A percentile compares a stretch with the other conserved stretches of the same genome.
phyloP scores from a whole-genome alignment of 2,329 filamentous ascomycete species.

The Hypoxylon rubiginosum region DNA sequence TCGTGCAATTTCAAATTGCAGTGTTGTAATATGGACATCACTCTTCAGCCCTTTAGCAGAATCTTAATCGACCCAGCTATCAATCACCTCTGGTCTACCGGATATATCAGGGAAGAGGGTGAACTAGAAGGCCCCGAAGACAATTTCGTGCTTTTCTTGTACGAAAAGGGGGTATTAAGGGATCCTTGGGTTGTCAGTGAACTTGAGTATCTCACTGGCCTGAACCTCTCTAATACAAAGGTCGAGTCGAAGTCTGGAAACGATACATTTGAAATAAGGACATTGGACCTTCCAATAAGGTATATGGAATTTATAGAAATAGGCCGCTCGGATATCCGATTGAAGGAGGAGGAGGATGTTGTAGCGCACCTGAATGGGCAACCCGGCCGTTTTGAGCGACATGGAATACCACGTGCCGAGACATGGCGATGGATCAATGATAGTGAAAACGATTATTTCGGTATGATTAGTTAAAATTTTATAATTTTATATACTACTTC shows the following conservation, averaged over 20 bases:
- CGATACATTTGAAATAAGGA: neutral
- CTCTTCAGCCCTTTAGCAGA: neutral
- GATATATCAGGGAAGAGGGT: slow-evolving; percentile 5
- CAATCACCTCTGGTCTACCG: slow-evolving; percentile 2
- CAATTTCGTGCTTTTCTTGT: slow-evolving; percentile 1
- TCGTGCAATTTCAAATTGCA: neutral
- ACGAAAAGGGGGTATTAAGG: neutral
- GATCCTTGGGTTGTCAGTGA: neutral
- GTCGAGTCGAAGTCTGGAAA: neutral
- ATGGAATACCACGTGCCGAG: too few species aligned
- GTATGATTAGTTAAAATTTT: too few species aligned
- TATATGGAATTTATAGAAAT: neutral
- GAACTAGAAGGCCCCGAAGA: slow-evolving; percentile 2
- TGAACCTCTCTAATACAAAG: neutral
- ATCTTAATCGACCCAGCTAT: slow-evolving; percentile 7
- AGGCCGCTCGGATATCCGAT: neutral
- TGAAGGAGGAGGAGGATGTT: neutral
- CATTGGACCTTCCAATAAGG: neutral
- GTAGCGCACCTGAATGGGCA: neutral
- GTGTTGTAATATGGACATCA: neutral
- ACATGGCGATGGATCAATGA: too few species aligned
- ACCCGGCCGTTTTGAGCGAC: neutral
- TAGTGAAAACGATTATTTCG: too few species aligned
- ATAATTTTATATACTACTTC: too few species aligned
- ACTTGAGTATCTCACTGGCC: neutral